Percentiles rank a stretch among this genome's conserved stretches.
phyloP scores from a whole-genome alignment of 2,329 filamentous ascomycete species.

The Venturia pyrina region DNA sequence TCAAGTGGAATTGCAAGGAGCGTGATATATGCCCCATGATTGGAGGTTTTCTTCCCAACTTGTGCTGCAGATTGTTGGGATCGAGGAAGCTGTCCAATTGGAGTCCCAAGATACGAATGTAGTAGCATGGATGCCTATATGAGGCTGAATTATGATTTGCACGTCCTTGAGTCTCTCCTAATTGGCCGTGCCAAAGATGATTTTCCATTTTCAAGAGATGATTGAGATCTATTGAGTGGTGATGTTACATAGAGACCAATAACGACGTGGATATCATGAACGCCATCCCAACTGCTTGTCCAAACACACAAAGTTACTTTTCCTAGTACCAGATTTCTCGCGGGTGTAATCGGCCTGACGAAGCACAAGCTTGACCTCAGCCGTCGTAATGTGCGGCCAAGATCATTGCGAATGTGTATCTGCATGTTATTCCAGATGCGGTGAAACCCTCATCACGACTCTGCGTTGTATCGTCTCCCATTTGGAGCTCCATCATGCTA shows the following conservation, averaged over 20 bases:
- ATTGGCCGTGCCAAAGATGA: background rate
- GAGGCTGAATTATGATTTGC: background rate
- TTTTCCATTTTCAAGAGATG: background rate
- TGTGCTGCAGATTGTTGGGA: background rate
- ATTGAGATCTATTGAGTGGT: background rate
- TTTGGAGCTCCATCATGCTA: background rate
- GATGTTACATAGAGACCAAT: background rate
- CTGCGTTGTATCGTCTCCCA: background rate
- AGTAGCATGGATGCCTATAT: background rate
- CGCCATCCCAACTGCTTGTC: slow-evolving; percentile 4
- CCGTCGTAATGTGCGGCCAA: background rate
- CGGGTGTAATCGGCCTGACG: background rate
- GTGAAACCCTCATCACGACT: background rate
- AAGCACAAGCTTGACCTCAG: background rate
- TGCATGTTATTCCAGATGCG: background rate
- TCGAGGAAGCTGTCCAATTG: background rate
- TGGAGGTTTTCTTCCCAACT: background rate
- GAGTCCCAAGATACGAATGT: background rate
- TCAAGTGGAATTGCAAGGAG: background rate
- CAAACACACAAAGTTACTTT: background rate
- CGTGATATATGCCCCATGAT: background rate
- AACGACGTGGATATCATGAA: slow-evolving; percentile 1
- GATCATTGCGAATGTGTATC: background rate
- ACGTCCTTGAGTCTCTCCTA: background rate
- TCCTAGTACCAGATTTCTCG: background rate